Conservation (phyloP, 2,329 filamentous ascomycete species). For the Phoma sp. region DNA sequence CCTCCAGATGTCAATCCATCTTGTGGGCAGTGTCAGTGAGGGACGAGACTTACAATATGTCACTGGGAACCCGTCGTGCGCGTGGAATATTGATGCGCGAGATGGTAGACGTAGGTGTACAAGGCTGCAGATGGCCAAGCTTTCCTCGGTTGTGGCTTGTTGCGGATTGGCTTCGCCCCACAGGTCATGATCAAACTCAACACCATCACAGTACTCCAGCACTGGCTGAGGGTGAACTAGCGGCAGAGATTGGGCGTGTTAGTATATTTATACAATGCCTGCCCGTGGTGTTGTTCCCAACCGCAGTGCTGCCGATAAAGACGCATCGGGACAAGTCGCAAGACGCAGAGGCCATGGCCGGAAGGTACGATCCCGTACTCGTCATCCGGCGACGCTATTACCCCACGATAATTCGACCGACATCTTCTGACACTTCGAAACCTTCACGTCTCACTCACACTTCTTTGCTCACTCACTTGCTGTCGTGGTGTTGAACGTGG, state of each 20-base stretch:
- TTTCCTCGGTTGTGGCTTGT: constrained; percentile 15
- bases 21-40: too few species aligned
- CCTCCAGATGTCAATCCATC: too few species aligned
- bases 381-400: constrained; percentile 15
- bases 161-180: constrained; percentile 9
- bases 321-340: constrained; percentile 9
- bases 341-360: constrained; percentile 2
- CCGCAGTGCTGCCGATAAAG: not conserved
- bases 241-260: not conserved
- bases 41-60: too few species aligned
- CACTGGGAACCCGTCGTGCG: too few species aligned
- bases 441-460: not conserved
- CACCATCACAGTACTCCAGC: constrained; percentile 7
- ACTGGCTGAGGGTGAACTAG: not conserved
- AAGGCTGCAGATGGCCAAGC: constrained; percentile 1
- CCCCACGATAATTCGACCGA: constrained; percentile 4
- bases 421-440: not conserved
- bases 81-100: too few species aligned
- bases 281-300: not conserved
- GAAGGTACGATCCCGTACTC: constrained; percentile 10
- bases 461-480: not conserved
- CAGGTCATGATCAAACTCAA: not conserved
- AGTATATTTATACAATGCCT: not conserved
- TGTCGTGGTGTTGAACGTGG: not conserved
- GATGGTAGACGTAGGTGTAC: not conserved